Conservation (phyloP, 805 yeast species). For the Ogataea parapolymorpha region DNA sequence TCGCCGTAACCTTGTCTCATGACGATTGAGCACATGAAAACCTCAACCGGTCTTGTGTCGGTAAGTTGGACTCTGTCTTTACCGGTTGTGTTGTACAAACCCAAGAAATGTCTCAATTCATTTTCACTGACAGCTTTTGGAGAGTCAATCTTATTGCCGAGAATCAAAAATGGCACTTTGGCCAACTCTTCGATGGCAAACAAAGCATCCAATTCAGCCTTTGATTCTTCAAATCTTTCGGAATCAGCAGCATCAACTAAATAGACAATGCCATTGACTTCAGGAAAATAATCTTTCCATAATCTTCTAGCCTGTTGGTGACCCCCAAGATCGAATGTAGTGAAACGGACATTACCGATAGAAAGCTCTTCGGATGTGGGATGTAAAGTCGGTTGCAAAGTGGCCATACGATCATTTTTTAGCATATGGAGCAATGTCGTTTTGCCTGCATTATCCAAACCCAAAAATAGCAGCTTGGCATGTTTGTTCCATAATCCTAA, state of each 20-base stretch:
- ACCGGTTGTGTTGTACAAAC: slow-evolving; percentile 87
- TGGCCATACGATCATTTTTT: slow-evolving; percentile 94
- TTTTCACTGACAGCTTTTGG: slow-evolving; percentile 93
- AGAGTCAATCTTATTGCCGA: slow-evolving; percentile 96
- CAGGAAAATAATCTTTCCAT: slow-evolving; percentile 99
- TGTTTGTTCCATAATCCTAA: slow-evolving; percentile 90
- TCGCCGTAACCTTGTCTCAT: slow-evolving; percentile 99
- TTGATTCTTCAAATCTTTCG: slow-evolving; percentile 91
- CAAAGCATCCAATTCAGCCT: slow-evolving; percentile 90
- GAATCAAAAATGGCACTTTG: slow-evolving; percentile 84
- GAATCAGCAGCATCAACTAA: slow-evolving; percentile 97
- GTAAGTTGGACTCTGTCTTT: slow-evolving; percentile 70
- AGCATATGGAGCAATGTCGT: slow-evolving; percentile 84
- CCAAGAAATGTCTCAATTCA: slow-evolving; percentile 87
- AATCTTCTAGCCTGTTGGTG: slow-evolving; percentile 98
- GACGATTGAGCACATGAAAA: slow-evolving; percentile 96
- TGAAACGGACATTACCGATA: slow-evolving; percentile 93
- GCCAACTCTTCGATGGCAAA: slow-evolving; percentile 89
- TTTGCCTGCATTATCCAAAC: slow-evolving; percentile 97
- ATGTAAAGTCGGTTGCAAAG: slow-evolving; percentile 95
- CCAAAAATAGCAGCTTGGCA: slow-evolving; percentile 92
- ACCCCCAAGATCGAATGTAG: slow-evolving; percentile 98
- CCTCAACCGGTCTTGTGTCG: slow-evolving; percentile 86
- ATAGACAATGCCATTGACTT: slow-evolving; percentile 95
- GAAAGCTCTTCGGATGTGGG: slow-evolving; percentile 98